Conservation (phyloP, 441 rosid species). For the Populus hybrid region DNA sequence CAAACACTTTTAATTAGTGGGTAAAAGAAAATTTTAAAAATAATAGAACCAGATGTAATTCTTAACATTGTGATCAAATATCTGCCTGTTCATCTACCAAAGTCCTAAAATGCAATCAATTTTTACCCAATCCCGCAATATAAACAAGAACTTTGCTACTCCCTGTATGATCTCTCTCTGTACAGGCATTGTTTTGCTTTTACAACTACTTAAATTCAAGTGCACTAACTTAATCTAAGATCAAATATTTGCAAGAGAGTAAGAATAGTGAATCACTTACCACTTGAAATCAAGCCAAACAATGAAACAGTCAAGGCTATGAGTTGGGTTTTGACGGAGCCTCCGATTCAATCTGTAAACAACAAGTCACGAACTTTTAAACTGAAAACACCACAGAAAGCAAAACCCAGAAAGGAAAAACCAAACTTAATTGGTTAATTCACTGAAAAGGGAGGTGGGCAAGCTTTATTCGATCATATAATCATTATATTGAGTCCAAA, state of each 20-base stretch:
- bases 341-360: neutral
- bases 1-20: neutral
- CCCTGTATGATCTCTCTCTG: neutral
- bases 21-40: neutral
- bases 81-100: conserved; percentile 10
- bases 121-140: neutral
- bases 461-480: neutral
- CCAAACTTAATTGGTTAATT: neutral
- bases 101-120: conserved; percentile 3
- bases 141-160: neutral
- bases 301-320: neutral
- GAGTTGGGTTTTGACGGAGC: neutral
- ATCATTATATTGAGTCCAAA: neutral
- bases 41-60: neutral
- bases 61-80: neutral
- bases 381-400: neutral
- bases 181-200: neutral
- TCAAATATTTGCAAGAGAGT: neutral
- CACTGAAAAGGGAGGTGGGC: neutral
- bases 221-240: neutral
- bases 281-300: neutral
- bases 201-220: neutral
- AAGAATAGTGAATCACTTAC: neutral
- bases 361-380: neutral
- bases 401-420: neutral